phyloP scores from a whole-genome alignment of 2,329 filamentous ascomycete genomes.

The Podosphaera fusca region DNA sequence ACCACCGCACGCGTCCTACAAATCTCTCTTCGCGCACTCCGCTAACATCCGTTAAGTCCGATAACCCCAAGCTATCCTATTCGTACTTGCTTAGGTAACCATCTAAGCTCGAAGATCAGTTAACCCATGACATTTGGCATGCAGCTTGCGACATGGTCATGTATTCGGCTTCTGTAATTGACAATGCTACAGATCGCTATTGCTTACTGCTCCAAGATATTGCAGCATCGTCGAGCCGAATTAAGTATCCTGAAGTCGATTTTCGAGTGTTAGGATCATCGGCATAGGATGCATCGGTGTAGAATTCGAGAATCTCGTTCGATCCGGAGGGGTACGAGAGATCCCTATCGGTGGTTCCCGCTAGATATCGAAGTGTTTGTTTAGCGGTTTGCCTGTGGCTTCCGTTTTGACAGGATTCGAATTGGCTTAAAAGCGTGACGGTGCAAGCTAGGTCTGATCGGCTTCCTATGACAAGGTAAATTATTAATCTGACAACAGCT shows the following conservation, averaged over 20 bases:
- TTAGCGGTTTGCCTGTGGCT: not conserved
- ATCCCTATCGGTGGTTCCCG: not conserved
- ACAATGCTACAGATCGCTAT: not conserved
- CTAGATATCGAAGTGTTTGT: not conserved
- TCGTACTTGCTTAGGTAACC: too few relatives aligned
- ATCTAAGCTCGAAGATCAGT: too few relatives aligned
- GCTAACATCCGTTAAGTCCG: too few relatives aligned
- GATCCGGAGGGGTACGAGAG: not conserved
- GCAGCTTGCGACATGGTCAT: not conserved
- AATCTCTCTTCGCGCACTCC: too few relatives aligned
- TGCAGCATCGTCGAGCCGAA: not conserved
- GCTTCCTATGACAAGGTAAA: not conserved
- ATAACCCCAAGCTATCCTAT: too few relatives aligned
- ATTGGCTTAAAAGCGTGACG: not conserved
- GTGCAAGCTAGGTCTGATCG: not conserved
- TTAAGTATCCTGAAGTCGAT: not conserved
- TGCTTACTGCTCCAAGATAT: not conserved
- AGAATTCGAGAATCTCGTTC: not conserved
- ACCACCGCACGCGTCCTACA: too few relatives aligned
- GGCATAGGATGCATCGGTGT: not conserved
- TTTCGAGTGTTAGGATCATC: not conserved
- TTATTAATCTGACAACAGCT: too few relatives aligned
- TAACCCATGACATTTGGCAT: not conserved
- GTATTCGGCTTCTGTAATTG: too few relatives aligned
- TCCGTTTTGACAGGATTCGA: not conserved